These are phyloP conservation scores for Talaromyces atroroseus DNA, from an alignment of 2,329 filamentous ascomycete species.

Conservation along the genomic window DNA sequence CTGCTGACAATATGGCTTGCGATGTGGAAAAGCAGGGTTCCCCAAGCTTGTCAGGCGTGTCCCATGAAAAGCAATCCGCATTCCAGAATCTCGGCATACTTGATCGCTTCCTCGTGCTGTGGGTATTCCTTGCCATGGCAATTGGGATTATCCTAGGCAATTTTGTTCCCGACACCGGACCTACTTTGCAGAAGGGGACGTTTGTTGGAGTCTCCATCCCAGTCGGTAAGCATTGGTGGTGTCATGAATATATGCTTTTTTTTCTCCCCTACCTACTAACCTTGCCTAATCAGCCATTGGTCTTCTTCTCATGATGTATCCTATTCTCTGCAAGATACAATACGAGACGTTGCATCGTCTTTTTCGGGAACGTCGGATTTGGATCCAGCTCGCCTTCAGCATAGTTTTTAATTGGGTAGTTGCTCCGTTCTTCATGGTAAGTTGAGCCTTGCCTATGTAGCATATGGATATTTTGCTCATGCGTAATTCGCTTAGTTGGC, in stretches of 20 bases:
- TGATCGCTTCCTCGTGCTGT: constrained; percentile 60
- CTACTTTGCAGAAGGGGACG: constrained; percentile 61
- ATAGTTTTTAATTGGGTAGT: constrained; percentile 77
- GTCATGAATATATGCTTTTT: neutral
- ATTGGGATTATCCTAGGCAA: constrained; percentile 72
- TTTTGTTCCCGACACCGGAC: constrained; percentile 59
- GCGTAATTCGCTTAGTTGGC: constrained; percentile 37
- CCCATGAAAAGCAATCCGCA: neutral
- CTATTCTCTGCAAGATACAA: constrained; percentile 79
- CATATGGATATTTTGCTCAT: neutral
- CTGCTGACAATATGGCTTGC: neutral
- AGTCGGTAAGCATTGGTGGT: constrained; percentile 46
- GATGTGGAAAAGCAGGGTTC: neutral
- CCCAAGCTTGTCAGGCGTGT: neutral
- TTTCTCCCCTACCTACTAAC: neutral
- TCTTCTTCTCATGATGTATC: constrained; percentile 89
- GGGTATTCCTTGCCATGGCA: constrained; percentile 75
- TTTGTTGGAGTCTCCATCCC: constrained; percentile 68
- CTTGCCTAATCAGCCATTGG: constrained; percentile 56
- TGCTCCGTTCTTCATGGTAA: constrained; percentile 74
- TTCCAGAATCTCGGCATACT: constrained; percentile 45
- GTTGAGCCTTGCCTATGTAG: constrained; percentile 12
- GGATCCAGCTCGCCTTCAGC: constrained; percentile 74
- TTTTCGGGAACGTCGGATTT: constrained; percentile 57
- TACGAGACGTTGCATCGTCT: constrained; percentile 69